Evolutionary conservation across 108 stramenopile genomes (phyloP).

Genomic region (Ochromonas danica): DNA sequence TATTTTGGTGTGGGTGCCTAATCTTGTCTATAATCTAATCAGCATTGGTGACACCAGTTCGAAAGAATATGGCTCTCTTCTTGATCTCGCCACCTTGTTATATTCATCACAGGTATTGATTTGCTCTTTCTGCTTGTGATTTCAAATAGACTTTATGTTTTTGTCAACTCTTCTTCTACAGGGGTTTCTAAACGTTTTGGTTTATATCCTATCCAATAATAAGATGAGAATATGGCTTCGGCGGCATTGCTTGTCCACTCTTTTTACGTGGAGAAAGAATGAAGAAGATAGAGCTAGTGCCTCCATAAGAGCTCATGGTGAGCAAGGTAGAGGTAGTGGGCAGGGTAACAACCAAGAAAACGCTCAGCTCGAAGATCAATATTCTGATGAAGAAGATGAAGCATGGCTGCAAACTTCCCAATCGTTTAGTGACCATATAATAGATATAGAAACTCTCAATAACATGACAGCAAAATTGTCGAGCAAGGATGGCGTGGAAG

Average conservation of each 20-base stretch:
- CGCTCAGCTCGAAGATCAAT: not conserved
- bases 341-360: not conserved
- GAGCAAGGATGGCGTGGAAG: too few relatives aligned
- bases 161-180: not conserved
- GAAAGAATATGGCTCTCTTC: not conserved
- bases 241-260: not conserved
- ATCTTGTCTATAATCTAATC: constrained; percentile 4
- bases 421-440: not conserved
- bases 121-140: not conserved
- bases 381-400: not conserved
- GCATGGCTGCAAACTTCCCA: not conserved
- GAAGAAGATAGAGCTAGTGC: not conserved
- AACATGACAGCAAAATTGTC: too few relatives aligned
- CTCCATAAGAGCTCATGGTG: not conserved
- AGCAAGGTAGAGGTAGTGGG: not conserved
- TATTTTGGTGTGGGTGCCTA: constrained; percentile 27
- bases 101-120: not conserved
- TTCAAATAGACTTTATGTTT: not conserved
- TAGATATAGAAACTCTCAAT: not conserved
- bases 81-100: not conserved
- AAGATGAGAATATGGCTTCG: not conserved
- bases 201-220: not conserved
- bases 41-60: not conserved
- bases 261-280: not conserved
- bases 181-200: not conserved